Evolutionary conservation across 352 stramenopile genomes (phyloP).

Genomic region (Blastocystis sp.): DNA sequence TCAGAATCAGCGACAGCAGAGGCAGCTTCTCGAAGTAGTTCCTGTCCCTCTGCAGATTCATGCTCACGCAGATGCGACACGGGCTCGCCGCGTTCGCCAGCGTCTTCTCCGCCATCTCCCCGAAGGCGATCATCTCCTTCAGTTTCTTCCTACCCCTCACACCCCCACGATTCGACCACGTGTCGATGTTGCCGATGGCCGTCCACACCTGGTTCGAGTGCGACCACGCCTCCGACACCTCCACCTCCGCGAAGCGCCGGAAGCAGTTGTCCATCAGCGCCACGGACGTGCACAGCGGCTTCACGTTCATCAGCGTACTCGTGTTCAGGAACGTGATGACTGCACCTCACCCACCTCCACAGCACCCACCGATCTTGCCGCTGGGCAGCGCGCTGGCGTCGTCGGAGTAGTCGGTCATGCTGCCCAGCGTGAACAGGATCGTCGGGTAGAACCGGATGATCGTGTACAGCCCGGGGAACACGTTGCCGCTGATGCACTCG

Average conservation of each 20-base stretch:
- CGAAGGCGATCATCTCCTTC: slow-evolving; percentile 66
- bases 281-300: slow-evolving; percentile 33
- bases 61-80: slow-evolving; percentile 51
- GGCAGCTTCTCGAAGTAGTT: slow-evolving; percentile 67
- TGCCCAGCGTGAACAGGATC: slow-evolving; percentile 58
- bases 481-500: slow-evolving; percentile 45
- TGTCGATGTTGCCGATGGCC: slow-evolving; percentile 46
- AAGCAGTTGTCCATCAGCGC: slow-evolving; percentile 63
- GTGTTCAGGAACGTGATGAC: slow-evolving; percentile 63
- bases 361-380: slow-evolving; percentile 32
- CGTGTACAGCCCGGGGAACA: slow-evolving; percentile 44
- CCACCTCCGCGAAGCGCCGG: slow-evolving; percentile 48
- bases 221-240: slow-evolving; percentile 47
- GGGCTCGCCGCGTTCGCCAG: slow-evolving; percentile 9
- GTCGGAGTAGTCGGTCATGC: slow-evolving; percentile 45
- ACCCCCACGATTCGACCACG: not conserved
- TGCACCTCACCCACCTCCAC: not conserved
- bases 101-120: slow-evolving; percentile 21
- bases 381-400: slow-evolving; percentile 2
- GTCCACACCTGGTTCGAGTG: slow-evolving; percentile 36
- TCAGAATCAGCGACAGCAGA: slow-evolving; percentile 50
- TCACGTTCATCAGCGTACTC: slow-evolving; percentile 2
- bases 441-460: slow-evolving; percentile 40
- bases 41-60: slow-evolving; percentile 63
- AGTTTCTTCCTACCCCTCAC: slow-evolving; percentile 30